phyloP scores from a whole-genome alignment of 2,329 filamentous ascomycete genomes.

The Aspergillus fumigatus region DNA sequence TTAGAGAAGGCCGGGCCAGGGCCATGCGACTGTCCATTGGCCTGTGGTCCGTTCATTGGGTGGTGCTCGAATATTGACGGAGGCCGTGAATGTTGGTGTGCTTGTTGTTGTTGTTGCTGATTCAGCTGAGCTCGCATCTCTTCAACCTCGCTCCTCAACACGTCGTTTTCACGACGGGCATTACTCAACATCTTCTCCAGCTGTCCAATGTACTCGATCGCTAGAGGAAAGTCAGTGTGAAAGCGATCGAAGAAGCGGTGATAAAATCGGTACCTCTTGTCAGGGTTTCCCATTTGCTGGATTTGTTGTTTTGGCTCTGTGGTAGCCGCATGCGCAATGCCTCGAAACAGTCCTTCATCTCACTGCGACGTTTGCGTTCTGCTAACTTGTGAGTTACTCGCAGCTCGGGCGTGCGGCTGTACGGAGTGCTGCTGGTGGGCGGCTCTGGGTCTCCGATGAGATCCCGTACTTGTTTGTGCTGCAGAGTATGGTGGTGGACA shows the following conservation, averaged over 20 bases:
- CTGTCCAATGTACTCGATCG: slow-evolving; percentile 46
- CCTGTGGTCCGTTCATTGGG: slow-evolving; percentile 28
- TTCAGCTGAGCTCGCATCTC: slow-evolving; percentile 38
- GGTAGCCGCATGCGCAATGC: slow-evolving; percentile 42
- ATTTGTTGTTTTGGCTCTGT: slow-evolving; percentile 46
- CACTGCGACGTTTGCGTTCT: slow-evolving; percentile 48
- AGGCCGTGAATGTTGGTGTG: slow-evolving; percentile 28
- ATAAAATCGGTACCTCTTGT: slow-evolving; percentile 37
- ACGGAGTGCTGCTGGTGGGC: slow-evolving; percentile 40
- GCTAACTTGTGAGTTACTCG: slow-evolving; percentile 48
- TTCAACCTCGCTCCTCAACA: slow-evolving; percentile 33
- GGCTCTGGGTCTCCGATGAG: slow-evolving; percentile 45
- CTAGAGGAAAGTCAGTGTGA: slow-evolving; percentile 22
- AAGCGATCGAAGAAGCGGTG: background rate
- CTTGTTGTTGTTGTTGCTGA: slow-evolving; percentile 27
- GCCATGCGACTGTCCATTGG: slow-evolving; percentile 31
- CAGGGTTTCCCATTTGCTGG: slow-evolving; percentile 50
- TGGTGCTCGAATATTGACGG: slow-evolving; percentile 34
- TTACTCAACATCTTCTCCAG: slow-evolving; percentile 40
- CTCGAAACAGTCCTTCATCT: slow-evolving; percentile 52
- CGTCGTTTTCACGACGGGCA: slow-evolving; percentile 35
- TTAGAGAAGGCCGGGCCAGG: slow-evolving; percentile 26
- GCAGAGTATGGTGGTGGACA: slow-evolving; percentile 45
- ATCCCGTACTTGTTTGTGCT: slow-evolving; percentile 45
- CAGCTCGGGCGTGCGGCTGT: slow-evolving; percentile 47